Percentiles rank a stretch among this genome's conserved stretches.
Conservation (phyloP, 2,329 filamentous ascomycete genomes). For the Monosporascus ibericus region DNA sequence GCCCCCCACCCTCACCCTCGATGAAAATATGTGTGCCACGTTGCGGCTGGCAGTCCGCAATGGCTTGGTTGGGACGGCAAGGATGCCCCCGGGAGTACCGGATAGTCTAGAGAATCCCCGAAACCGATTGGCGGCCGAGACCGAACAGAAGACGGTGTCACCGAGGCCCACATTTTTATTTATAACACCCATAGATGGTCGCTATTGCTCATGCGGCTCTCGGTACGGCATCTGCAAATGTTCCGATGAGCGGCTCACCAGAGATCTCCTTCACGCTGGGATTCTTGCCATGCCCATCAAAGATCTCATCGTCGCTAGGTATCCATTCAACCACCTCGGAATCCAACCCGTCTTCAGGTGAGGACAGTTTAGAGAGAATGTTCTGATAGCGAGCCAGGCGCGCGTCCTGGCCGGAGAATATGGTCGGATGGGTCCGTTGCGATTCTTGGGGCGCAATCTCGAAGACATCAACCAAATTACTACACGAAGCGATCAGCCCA, state of each 20-base stretch:
- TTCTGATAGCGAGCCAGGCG: conserved; percentile 54
- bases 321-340: conserved; percentile 45
- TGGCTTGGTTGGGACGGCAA: no score
- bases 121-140: neutral
- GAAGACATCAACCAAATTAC: conserved; percentile 63
- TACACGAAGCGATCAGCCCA: conserved; percentile 27
- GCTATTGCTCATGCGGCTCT: conserved; percentile 36
- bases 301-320: conserved; percentile 41
- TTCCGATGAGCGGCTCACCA: conserved; percentile 47
- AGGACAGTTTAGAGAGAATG: conserved; percentile 54
- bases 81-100: no score
- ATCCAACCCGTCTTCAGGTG: conserved; percentile 34
- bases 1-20: no score
- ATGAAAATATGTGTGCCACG: no score
- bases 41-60: no score
- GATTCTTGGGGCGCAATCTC: conserved; percentile 52
- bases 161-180: conserved; percentile 3
- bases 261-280: conserved; percentile 32
- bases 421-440: conserved; percentile 21
- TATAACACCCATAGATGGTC: neutral
- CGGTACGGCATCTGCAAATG: conserved; percentile 53
- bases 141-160: neutral
- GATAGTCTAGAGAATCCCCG: neutral
- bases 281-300: conserved; percentile 36
- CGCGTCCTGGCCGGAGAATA: conserved; percentile 46